These are phyloP conservation scores for Juglanconis juglandina DNA, from an alignment of 2,329 filamentous ascomycete genomes.

Conservation along the genomic window DNA sequence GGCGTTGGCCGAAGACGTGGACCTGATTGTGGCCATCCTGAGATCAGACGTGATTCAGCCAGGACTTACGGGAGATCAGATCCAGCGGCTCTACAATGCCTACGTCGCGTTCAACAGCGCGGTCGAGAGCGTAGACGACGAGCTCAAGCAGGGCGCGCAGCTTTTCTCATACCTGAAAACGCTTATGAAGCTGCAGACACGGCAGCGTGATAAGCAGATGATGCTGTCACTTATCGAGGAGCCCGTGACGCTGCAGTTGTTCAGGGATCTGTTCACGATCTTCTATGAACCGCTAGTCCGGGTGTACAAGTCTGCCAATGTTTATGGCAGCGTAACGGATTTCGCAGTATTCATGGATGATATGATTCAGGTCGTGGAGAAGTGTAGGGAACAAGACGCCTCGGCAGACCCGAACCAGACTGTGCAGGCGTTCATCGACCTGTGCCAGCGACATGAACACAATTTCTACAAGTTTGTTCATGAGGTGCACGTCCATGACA, in stretches of 20 bases:
- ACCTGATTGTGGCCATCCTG: conserved; percentile 81
- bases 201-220: conserved; percentile 93
- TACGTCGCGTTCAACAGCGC: conserved; percentile 96
- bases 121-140: conserved; percentile 84
- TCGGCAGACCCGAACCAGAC: conserved; percentile 97
- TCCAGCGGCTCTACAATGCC: conserved; percentile 84
- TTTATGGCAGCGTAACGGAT: conserved; percentile 95
- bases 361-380: conserved; percentile 72
- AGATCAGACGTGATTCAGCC: conserved; percentile 74
- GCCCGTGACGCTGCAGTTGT: conserved; percentile 92
- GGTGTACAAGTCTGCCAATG: conserved; percentile 97
- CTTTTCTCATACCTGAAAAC: conserved; percentile 95
- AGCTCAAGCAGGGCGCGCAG: conserved; percentile 84
- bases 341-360: conserved; percentile 93
- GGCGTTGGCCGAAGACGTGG: conserved; percentile 69
- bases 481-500: conserved; percentile 94
- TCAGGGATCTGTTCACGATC: conserved; percentile 94
- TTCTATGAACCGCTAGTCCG: conserved; percentile 97
- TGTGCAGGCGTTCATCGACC: conserved; percentile 94
- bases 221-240: conserved; percentile 96
- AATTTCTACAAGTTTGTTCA: conserved; percentile 99
- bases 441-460: conserved; percentile 90
- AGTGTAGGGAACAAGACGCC: conserved; percentile 70
- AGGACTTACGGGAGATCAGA: conserved; percentile 68
- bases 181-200: conserved; percentile 83